Conservation (phyloP, 345 rosid species). For the Abelmoschus esculentus region DNA sequence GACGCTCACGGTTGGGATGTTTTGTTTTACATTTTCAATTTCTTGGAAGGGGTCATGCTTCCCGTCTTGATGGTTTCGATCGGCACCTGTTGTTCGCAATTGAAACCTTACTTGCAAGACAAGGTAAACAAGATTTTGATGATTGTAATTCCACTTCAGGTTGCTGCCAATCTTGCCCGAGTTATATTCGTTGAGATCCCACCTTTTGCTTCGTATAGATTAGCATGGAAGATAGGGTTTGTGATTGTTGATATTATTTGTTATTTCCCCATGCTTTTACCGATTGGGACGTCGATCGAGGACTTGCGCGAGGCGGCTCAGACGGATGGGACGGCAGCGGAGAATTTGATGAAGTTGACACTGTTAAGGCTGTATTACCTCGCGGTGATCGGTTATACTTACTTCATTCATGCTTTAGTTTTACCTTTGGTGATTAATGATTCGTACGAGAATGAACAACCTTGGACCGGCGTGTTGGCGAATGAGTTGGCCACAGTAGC, state of each 20-base stretch:
- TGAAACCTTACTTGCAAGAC: too few relatives aligned
- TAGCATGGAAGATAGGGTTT: slow-evolving; percentile 72
- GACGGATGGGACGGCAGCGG: slow-evolving; percentile 90
- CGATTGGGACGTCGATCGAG: slow-evolving; percentile 88
- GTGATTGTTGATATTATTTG: slow-evolving; percentile 83
- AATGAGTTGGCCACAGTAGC: slow-evolving; percentile 80
- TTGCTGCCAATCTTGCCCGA: too few relatives aligned
- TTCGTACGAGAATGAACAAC: slow-evolving; percentile 45
- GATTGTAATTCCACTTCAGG: too few relatives aligned
- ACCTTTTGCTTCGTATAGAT: too few relatives aligned
- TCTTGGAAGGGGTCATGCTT: too few relatives aligned
- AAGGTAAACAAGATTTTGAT: too few relatives aligned
- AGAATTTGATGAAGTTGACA: slow-evolving; percentile 78
- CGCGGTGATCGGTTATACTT: slow-evolving; percentile 85
- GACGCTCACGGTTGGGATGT: slow-evolving; percentile 93
- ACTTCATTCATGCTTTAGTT: slow-evolving; percentile 80
- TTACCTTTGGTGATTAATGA: slow-evolving; percentile 79
- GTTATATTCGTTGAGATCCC: too few relatives aligned
- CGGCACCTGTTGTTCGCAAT: too few relatives aligned
- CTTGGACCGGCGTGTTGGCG: slow-evolving; percentile 83
- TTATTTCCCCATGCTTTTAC: slow-evolving; percentile 82
- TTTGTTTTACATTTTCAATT: slow-evolving; percentile 48
- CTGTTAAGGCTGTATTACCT: slow-evolving; percentile 85
- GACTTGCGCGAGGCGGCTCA: slow-evolving; percentile 84
- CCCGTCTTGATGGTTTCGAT: too few relatives aligned